phyloP scores from a whole-genome alignment of 73 alveolate species.

The Diophrys appendiculata region DNA sequence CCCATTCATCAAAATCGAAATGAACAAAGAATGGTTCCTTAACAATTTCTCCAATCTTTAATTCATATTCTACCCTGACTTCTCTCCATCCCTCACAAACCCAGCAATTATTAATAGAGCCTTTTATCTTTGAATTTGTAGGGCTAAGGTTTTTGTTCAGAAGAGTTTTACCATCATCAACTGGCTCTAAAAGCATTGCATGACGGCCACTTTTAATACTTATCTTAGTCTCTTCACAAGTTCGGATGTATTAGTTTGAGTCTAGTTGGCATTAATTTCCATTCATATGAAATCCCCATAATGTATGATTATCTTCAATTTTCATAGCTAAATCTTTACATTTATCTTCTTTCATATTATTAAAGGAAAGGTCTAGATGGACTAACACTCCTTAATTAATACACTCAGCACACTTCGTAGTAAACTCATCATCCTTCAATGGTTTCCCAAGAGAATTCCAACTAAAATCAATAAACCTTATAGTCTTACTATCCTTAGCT shows the following conservation, averaged over 20 bases:
- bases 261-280: conserved; percentile 90
- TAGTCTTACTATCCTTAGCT: conserved; percentile 18
- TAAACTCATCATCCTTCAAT: conserved; percentile 38
- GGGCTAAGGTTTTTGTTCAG: conserved; percentile 1
- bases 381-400: conserved; percentile 56
- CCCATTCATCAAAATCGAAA: conserved; percentile 31
- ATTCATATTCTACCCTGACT: conserved; percentile 70
- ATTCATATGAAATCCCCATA: conserved; percentile 87
- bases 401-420: conserved; percentile 41
- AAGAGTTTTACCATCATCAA: conserved; percentile 4
- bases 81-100: conserved; percentile 94
- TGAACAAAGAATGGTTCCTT: conserved; percentile 35
- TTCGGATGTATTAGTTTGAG: too few species aligned
- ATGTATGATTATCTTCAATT: conserved; percentile 71
- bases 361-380: conserved; percentile 88
- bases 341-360: conserved; percentile 70
- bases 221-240: too few species aligned
- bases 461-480: conserved; percentile 44
- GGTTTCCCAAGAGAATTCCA: conserved; percentile 54
- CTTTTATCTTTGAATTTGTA: conserved; percentile 12
- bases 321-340: conserved; percentile 74
- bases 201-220: too few species aligned
- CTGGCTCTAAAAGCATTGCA: too few species aligned
- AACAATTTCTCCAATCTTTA: conserved; percentile 10
- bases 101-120: conserved; percentile 79